These are phyloP conservation scores for Phytophthora pseudosyringae DNA, from an alignment of 352 stramenopile species.

Conservation along the genomic window DNA sequence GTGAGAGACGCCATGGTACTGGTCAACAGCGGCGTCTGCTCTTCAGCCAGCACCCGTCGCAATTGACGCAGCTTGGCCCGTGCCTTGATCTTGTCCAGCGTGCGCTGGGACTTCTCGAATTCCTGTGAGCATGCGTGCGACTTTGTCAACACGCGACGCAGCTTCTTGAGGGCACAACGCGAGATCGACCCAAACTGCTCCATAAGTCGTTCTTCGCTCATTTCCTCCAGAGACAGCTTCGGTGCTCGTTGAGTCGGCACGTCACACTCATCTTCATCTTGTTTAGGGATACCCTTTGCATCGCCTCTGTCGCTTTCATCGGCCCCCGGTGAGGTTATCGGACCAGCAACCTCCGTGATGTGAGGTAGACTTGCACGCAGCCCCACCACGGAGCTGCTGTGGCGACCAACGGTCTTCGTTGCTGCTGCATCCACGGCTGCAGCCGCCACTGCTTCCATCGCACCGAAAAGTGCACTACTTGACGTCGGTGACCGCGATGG, in stretches of 20 bases:
- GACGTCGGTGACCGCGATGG: neutral
- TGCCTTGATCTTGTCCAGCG: constrained; percentile 61
- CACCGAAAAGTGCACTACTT: constrained; percentile 5
- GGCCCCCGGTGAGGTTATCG: neutral
- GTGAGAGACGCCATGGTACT: constrained; percentile 59
- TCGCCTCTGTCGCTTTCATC: constrained; percentile 3
- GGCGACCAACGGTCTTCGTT: constrained; percentile 14
- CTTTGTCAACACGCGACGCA: constrained; percentile 64
- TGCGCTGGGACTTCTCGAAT: constrained; percentile 55
- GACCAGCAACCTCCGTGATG: constrained; percentile 28
- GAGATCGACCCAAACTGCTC: constrained; percentile 60
- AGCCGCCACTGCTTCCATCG: constrained; percentile 6
- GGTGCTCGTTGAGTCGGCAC: constrained; percentile 4
- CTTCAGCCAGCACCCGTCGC: constrained; percentile 38
- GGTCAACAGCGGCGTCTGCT: constrained; percentile 57
- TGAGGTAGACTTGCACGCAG: constrained; percentile 32
- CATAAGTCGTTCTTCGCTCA: constrained; percentile 59
- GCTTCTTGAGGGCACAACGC: constrained; percentile 56
- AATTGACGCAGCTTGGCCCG: constrained; percentile 46
- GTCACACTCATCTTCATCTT: constrained; percentile 11
- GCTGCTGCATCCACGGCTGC: constrained; percentile 3
- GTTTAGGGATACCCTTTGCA: constrained; percentile 2
- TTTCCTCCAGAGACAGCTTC: constrained; percentile 53
- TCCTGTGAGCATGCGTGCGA: constrained; percentile 66
- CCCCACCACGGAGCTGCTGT: constrained; percentile 21